Conservation (phyloP, 192 early-diverging fungal genomes). For the Mortierella antarctica region DNA sequence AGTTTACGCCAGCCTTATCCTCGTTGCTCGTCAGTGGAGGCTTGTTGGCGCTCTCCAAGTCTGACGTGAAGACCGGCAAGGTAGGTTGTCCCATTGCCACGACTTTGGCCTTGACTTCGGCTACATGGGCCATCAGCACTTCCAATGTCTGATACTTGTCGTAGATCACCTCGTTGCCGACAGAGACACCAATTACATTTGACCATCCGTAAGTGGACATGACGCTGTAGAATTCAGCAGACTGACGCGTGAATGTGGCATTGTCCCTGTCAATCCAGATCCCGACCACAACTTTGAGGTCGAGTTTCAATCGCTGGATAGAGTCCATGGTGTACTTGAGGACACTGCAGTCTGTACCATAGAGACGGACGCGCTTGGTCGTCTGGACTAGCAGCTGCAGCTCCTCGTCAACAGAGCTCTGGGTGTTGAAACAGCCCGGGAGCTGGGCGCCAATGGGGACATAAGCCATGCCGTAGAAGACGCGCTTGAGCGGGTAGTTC, state of each 20-base stretch:
- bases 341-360: slow-evolving; percentile 57
- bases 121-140: slow-evolving; percentile 17
- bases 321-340: slow-evolving; percentile 46
- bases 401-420: slow-evolving; percentile 46
- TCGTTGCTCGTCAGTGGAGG: slow-evolving; percentile 34
- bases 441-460: slow-evolving; percentile 51
- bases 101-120: slow-evolving; percentile 44
- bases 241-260: slow-evolving; percentile 51
- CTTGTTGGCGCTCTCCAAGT: slow-evolving; percentile 26
- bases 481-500: slow-evolving; percentile 36
- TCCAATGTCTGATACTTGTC: slow-evolving; percentile 19
- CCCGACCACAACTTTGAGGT: slow-evolving; percentile 53
- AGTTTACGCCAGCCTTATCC: slow-evolving; percentile 52
- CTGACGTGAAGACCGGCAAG: slow-evolving; percentile 54
- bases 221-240: slow-evolving; percentile 31
- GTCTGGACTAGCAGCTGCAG: slow-evolving; percentile 48
- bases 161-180: slow-evolving; percentile 61
- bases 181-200: slow-evolving; percentile 54
- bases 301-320: slow-evolving; percentile 42
- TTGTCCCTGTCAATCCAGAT: slow-evolving; percentile 55
- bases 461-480: slow-evolving; percentile 60
- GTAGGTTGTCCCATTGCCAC: slow-evolving; percentile 33
- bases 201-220: slow-evolving; percentile 29
- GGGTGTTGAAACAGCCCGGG: slow-evolving; percentile 55
- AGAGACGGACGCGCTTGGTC: slow-evolving; percentile 55